Evolutionary conservation across 2,329 filamentous ascomycete species (phyloP).

Genomic region (Cladophialophora psammophila): DNA sequence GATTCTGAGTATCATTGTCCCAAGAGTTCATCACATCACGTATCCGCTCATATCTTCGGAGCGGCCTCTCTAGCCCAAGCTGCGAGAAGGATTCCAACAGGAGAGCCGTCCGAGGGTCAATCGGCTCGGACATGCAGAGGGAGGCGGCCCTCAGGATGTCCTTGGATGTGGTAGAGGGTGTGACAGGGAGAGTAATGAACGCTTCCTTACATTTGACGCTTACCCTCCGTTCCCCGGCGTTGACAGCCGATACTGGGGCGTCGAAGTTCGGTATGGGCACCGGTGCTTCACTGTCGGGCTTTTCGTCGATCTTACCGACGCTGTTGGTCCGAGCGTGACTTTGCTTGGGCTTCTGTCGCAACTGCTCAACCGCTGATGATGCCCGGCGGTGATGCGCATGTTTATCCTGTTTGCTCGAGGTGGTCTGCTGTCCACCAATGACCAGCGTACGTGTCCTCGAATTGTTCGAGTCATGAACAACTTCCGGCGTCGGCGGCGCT

Average conservation of each 20-base stretch:
- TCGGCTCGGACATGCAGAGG: conserved; percentile 66
- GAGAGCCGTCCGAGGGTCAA: conserved; percentile 72
- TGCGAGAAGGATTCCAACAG: conserved; percentile 77
- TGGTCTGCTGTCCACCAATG: conserved; percentile 23
- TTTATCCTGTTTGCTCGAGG: conserved; percentile 2
- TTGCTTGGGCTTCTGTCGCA: conserved; percentile 8
- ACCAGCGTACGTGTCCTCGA: conserved; percentile 29
- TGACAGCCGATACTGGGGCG: conserved; percentile 80
- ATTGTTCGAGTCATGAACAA: background rate
- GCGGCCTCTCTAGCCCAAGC: conserved; percentile 79
- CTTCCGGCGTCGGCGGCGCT: background rate
- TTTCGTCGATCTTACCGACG: conserved; percentile 16
- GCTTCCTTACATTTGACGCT: conserved; percentile 75
- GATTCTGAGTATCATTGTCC: conserved; percentile 81
- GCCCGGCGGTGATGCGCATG: conserved; percentile 18
- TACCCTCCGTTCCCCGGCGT: conserved; percentile 78
- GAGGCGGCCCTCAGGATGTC: conserved; percentile 76
- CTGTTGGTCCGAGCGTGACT: conserved; percentile 19
- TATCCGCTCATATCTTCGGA: conserved; percentile 85
- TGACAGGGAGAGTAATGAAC: conserved; percentile 74
- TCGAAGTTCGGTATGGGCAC: conserved; percentile 57
- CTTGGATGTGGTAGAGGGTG: conserved; percentile 73
- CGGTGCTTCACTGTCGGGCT: conserved; percentile 12
- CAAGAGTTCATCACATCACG: conserved; percentile 92
- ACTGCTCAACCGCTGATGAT: conserved; percentile 18